Evolutionary conservation across 2,329 filamentous ascomycete genomes (phyloP).

Genomic region (Talaromyces albobiverticillius): DNA sequence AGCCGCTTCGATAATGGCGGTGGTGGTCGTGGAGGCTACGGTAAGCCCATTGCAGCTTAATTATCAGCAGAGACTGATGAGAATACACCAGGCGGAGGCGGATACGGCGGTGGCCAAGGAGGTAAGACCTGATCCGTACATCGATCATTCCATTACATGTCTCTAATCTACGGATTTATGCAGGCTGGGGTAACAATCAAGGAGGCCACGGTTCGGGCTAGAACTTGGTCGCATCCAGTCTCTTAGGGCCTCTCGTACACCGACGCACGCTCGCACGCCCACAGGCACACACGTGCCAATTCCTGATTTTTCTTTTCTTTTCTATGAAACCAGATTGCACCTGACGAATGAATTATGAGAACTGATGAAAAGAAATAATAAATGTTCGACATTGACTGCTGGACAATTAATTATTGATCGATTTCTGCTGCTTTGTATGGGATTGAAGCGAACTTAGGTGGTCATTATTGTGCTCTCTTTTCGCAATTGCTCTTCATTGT

Average conservation of each 20-base stretch:
- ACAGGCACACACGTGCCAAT: background rate
- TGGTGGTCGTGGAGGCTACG: slow-evolving; percentile 33
- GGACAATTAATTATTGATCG: background rate
- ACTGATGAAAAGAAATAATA: slow-evolving; percentile 9
- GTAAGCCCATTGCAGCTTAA: slow-evolving; percentile 24
- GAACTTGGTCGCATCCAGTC: background rate
- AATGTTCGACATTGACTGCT: background rate
- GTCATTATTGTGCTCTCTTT: background rate
- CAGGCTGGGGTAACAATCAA: slow-evolving; percentile 19
- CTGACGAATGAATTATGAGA: slow-evolving; percentile 5
- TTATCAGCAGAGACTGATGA: slow-evolving; percentile 11
- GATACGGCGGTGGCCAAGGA: slow-evolving; percentile 23
- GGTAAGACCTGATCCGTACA: slow-evolving; percentile 9
- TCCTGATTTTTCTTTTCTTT: background rate
- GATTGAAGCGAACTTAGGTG: background rate
- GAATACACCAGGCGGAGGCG: slow-evolving; percentile 21
- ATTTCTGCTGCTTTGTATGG: background rate
- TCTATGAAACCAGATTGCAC: slow-evolving; percentile 3
- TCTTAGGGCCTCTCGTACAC: background rate
- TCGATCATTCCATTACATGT: background rate
- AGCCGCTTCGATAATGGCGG: slow-evolving; percentile 33
- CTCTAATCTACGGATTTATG: background rate
- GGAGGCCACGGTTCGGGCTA: slow-evolving; percentile 13
- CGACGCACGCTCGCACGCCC: background rate
- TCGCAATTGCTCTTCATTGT: background rate